Evolutionary conservation across 164 flowering plant genomes (phyloP), one percentile per base, ranked within the genome.

Genomic region (Taxillus chinensis): DNA sequence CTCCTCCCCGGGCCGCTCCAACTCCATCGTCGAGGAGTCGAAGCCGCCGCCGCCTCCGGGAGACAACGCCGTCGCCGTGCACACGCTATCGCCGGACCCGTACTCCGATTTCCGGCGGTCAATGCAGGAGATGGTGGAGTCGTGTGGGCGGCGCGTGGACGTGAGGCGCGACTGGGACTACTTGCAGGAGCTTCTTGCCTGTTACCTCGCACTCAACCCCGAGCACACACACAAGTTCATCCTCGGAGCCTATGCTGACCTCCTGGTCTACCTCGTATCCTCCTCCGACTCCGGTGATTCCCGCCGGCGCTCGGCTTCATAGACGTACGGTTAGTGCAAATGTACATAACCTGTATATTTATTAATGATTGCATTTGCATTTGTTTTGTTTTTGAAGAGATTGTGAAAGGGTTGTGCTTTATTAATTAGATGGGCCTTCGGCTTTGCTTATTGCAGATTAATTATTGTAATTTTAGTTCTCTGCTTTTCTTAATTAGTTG

Each of bases 1-100:
- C 84, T 81, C 93, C 59, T 84, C 90, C 14, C 96, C 96, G 5
- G 96, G 92, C 63, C 71, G 62, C 39, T 84, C 96, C 65, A 90
- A 85, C 74, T 80, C 95, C 68, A 80, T 86, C 62, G 40, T 83
- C 53, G 83, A 86, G n/a, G 57, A 79, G 11, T 27, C 64, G 11
- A 60, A 49, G 2, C 27, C 50, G 60, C 55, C 67, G 39, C 62
- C 70, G 39, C 55, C 57, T 4, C 12, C 51, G 39, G 41, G 71
- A 8, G 68, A 57, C 48, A n/a, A 43, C n/a, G 84, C 83, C 2
- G 73, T 86, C 14, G 78, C 83, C 1, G 67, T 82, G 1, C 74
- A 71, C 5, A 86, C 82, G 39, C 77, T 72, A 70, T 83, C 87
- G 11, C 69, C 78, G 37, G 78, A 83, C 68, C 87, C 87, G 2